Conservation (phyloP, 1,139 yeast species). For the Yamadazyma triangularis region DNA sequence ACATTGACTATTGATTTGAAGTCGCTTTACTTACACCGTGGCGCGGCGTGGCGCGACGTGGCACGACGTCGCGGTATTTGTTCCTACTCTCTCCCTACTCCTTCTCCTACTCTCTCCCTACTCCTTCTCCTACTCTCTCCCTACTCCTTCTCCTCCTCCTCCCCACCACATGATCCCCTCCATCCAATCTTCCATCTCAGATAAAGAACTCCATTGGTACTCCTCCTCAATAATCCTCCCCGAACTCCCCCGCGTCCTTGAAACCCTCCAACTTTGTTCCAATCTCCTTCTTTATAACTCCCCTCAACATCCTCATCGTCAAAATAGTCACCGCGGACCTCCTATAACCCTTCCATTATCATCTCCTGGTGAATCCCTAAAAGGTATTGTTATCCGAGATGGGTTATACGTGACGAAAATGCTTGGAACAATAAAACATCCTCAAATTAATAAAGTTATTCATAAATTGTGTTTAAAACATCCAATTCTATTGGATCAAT, state of each 20-base stretch:
- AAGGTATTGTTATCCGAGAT: constrained; percentile 40
- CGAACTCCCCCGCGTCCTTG: constrained; percentile 38
- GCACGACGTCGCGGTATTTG: no score
- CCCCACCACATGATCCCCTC: no score
- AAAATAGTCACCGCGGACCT: constrained; percentile 20
- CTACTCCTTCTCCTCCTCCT: no score
- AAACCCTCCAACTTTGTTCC: constrained; percentile 36
- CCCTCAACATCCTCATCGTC: constrained; percentile 27
- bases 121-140: no score
- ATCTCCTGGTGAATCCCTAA: constrained; percentile 34
- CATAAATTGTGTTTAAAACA: constrained; percentile 20
- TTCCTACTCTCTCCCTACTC: no score
- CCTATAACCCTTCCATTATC: constrained; percentile 38
- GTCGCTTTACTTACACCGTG: no score
- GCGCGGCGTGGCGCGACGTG: no score
- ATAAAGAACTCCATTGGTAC: constrained; percentile 41
- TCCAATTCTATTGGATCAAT: constrained; percentile 32
- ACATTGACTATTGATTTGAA: no score
- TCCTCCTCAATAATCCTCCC: constrained; percentile 26
- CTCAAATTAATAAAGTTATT: constrained; percentile 28
- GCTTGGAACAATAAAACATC: constrained; percentile 18
- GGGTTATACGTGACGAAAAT: constrained; percentile 36
- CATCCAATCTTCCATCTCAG: constrained; percentile 21
- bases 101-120: no score
- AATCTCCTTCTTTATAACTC: constrained; percentile 34